phyloP scores from a whole-genome alignment of 495 filamentous ascomycete genomes.

The Talaromyces nanjingensis region DNA sequence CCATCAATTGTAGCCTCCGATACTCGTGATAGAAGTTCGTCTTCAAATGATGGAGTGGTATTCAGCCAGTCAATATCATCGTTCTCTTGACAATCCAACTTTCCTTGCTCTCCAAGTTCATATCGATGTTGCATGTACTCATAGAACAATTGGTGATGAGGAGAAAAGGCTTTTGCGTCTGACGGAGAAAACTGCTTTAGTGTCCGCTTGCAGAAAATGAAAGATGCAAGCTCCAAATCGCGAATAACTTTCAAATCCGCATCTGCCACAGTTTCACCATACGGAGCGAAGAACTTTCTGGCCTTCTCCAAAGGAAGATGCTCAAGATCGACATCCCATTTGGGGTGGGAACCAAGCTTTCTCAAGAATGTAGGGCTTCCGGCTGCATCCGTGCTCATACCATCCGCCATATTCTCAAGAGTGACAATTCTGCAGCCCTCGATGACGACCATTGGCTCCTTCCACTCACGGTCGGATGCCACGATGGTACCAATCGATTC shows the following conservation, averaged over 20 bases:
- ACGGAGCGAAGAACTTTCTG: not conserved
- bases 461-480: not conserved
- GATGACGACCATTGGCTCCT: not conserved
- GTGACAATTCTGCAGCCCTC: not conserved
- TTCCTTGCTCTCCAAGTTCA: not conserved
- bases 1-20: not conserved
- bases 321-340: not conserved
- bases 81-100: not conserved
- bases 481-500: conserved; percentile 19
- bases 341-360: not conserved
- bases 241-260: not conserved
- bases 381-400: not conserved
- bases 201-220: not conserved
- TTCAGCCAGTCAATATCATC: not conserved
- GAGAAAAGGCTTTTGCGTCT: not conserved
- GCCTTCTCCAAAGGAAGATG: not conserved
- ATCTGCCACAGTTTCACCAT: not conserved
- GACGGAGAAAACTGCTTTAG: not conserved
- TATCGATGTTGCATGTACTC: not conserved
- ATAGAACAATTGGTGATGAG: not conserved
- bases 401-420: not conserved
- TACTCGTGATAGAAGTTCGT: not conserved
- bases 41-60: not conserved
- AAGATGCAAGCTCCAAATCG: not conserved
- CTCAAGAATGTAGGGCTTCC: not conserved